Evolutionary conservation across 1,284 basidiomycete species (phyloP), one percentile per base, ranked within the genome.

Genomic region (Phylloporus gajari): DNA sequence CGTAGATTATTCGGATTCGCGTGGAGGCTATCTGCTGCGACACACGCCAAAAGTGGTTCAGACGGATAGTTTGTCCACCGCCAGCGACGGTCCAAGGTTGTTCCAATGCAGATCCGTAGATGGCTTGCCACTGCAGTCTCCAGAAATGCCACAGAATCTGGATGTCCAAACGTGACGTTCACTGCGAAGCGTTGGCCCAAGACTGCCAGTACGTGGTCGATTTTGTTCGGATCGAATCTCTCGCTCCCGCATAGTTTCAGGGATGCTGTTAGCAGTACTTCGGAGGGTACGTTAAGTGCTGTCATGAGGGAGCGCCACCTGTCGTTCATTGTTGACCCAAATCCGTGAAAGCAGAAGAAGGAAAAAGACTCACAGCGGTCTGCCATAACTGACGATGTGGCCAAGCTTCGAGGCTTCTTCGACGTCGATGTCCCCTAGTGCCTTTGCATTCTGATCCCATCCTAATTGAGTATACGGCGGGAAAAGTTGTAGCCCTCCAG

Each of bases 1-100:
- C 6, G 30, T 7, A 74, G 25, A 15, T 38, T 19, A 48, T 11
- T 15, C 81, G 81, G 19, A 15, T 42, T 19, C 32, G 7, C 19
- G 42, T 76, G 70, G 8, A 73, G 32, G 5, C 15, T 46, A 1
- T 2, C 13, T 23, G 75, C 75, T 0, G 74, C 76, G 2, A 65
- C 63, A 44, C 64, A 75, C 0, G 75, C 74, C 32, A 75, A n/a
- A 5, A 75, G 17, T 3, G 72, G 74, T 19, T 75, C 74, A 1
- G 75, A 72, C 7, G 72, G 76, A 68, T 76, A 77, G 9, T 6
- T 63, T 1, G 74, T 76, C 23, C 46, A 75, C 4, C 38, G 27
- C 70, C 72, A 74, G 3, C 12, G 56, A 1, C 72, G 40, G 15
- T 74, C 70, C 62, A 48, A 6, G 0, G 70, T 76, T 2, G 65